Base-by-base conservation (phyloP, 2,329 filamentous ascomycete species). In the Trematosphaeria pertusa region DNA sequence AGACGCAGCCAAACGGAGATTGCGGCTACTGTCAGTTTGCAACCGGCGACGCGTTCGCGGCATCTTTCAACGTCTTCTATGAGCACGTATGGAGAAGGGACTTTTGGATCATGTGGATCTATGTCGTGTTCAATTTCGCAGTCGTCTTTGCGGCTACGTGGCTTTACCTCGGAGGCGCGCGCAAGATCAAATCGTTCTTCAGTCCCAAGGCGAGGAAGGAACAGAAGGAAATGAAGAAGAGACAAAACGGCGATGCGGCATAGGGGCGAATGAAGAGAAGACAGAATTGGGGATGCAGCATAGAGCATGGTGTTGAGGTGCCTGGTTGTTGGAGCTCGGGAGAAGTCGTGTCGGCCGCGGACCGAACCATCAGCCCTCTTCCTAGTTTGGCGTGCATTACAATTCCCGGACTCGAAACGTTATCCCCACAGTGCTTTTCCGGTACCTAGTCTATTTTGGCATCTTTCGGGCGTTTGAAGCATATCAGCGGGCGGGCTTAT, bases 11-110 rank as follows among this genome's bases (percentile, higher is more conserved):
- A 0, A 73, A 80, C 42, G 85, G 81, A 0, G 61, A 81, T 24
- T 89, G 87, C 64, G 80, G 83, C 17, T 87, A 82, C 62, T 90
- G 87, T 54, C 81, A 85, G 50, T 86, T 81, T 49, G 74, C 75
- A 1, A 79, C 70, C 2, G 87, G 86, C 0, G 83, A 87, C 54
- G 70, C 84, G 56, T 89, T 85, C 34, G 69, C 63, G 11, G 65
- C 64, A 0, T 72, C 75, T 1, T 85, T 89, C 61, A 86, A 84
- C 56, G 76, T 87, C 6, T 82, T 76, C 38, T 84, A 86, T 36
- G 66, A 66, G 1, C 69, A 87, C 40, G 83, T 85, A 36, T 89
- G 86, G 87, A n/a, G n/a, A n/a, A 72, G 85, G 9, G 74, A 87
- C 48, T 88, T 87, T 68, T 79, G 85, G 2, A 83, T 87, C 40